phyloP scores from a whole-genome alignment of 75 land plant genomes.

The Cupressus sempervirens region DNA sequence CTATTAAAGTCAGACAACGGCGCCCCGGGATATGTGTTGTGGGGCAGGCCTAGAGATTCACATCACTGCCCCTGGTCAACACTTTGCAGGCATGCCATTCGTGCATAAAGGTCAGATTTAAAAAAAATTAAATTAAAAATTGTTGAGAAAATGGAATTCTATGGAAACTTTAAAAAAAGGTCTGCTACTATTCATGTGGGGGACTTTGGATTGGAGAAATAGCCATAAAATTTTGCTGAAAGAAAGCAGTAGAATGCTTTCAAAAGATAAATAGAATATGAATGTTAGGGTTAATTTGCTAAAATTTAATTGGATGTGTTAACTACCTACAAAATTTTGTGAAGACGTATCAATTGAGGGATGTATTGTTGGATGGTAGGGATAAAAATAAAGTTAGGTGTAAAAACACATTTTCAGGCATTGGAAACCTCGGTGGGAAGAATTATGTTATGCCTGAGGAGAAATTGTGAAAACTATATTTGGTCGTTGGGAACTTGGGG shows the following conservation, averaged over 20 bases:
- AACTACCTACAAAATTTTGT: not conserved
- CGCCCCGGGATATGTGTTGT: conserved; percentile 3
- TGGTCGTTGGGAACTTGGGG: not conserved
- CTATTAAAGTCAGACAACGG: conserved; percentile 7
- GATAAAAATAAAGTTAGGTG: too few relatives aligned
- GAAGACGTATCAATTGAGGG: too few relatives aligned
- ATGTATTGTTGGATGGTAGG: too few relatives aligned
- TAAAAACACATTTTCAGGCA: not conserved
- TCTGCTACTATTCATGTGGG: too few relatives aligned
- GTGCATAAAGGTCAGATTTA: not conserved
- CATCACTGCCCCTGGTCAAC: not conserved
- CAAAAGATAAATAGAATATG: too few relatives aligned
- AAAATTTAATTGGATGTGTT: not conserved
- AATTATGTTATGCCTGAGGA: too few relatives aligned
- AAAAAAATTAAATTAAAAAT: not conserved
- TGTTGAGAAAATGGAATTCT: not conserved
- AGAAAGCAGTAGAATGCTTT: too few relatives aligned
- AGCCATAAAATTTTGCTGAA: not conserved
- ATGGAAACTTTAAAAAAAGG: too few relatives aligned
- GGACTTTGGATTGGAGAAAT: not conserved
- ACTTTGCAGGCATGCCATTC: not conserved
- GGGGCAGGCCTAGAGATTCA: not conserved
- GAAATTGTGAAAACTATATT: not conserved
- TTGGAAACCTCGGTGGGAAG: not conserved
- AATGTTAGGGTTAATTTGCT: too few relatives aligned